Evolutionary conservation across 2,329 filamentous ascomycete genomes (phyloP), one percentile per base, ranked within the genome.

Genomic region (Pseudopithomyces maydicus): DNA sequence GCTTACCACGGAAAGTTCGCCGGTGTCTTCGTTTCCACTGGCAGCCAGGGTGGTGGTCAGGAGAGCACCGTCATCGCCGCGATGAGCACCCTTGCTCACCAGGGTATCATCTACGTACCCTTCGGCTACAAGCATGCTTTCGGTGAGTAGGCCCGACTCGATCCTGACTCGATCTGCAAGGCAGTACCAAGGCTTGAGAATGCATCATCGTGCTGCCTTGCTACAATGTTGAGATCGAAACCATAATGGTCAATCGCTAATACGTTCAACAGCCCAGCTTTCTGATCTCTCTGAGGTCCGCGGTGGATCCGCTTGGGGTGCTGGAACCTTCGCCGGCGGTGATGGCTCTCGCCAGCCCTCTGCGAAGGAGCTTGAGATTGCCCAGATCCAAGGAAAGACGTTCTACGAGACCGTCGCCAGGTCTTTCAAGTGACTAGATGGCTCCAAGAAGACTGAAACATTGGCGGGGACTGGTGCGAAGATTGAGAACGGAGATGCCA

Each of bases 71-170:
- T 85, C 66, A 81, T 97, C 62, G 83, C 88, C 33, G 81, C 89
- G 74, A 87, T 98, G 86, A 92, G 88, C 72, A 98, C 94, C 17
- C 82, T 98, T 53, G 78, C 88, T 59, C 95, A 98, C 81, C 95
- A 98, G 82, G 95, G 95, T 72, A 90, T 98, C 81, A 89, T 95
- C 83, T 98, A 90, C 77, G 92, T 98, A n/a, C 95, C 95, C 47
- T 84, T 98, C 53, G 95, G 95, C 54, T 98, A 96, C 84, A 89
- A 90, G 80, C 90, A 88, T 70, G 80, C 87, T 48, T 97, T 97
- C 74, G 74, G 66, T 68, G 63, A 22, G 68, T 53, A 15, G 5
- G 1, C 20, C 15, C 15, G n/a, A 19, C 15, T 47, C 6, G 20
- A 10, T 41, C 20, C 15, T 8, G n/a, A 19, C 15, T 47, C 6